Evolutionary conservation across 768 basidiomycete genomes (phyloP).

Genomic region (Chalciporus piperatus): DNA sequence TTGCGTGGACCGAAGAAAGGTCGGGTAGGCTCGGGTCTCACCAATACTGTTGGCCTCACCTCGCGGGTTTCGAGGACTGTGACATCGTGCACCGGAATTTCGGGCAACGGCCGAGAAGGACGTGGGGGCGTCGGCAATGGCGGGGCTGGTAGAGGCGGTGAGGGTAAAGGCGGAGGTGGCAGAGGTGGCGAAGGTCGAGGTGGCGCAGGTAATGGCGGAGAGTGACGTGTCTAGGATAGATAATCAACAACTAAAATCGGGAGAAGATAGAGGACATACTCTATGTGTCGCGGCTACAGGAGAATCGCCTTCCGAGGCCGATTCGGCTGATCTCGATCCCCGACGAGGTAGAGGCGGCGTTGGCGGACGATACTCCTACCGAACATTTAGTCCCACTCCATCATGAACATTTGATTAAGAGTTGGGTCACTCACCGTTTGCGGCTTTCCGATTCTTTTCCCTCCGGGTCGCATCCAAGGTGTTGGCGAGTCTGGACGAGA

Average conservation of each 20-base stretch:
- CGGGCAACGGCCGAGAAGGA: slow-evolving; percentile 26
- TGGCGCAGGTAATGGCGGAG: slow-evolving; percentile 21
- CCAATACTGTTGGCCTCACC: slow-evolving; percentile 11
- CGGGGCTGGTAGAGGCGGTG: slow-evolving; percentile 25
- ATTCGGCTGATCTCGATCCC: slow-evolving; percentile 32
- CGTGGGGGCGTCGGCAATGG: slow-evolving; percentile 29
- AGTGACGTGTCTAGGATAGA: slow-evolving; percentile 22
- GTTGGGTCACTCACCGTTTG: slow-evolving; percentile 23
- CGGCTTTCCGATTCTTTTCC: slow-evolving; percentile 26
- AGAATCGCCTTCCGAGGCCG: slow-evolving; percentile 32
- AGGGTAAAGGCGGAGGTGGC: slow-evolving; percentile 5
- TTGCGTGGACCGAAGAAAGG: slow-evolving; percentile 26
- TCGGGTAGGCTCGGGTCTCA: slow-evolving; percentile 20
- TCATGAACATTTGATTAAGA: not conserved
- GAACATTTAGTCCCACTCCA: slow-evolving; percentile 2
- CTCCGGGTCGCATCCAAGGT: slow-evolving; percentile 28
- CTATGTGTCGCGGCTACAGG: slow-evolving; percentile 25
- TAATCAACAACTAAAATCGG: slow-evolving; percentile 2
- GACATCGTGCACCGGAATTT: slow-evolving; percentile 26
- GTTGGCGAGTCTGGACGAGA: slow-evolving; percentile 36
- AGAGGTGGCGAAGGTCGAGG: slow-evolving; percentile 1
- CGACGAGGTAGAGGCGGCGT: slow-evolving; percentile 51
- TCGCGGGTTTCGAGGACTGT: slow-evolving; percentile 15
- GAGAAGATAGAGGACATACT: slow-evolving; percentile 17
- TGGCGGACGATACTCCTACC: slow-evolving; percentile 54